Evolutionary conservation across 768 basidiomycete species (phyloP), one percentile per base, ranked within the genome.

Genomic region (Tephrocybe sp.): DNA sequence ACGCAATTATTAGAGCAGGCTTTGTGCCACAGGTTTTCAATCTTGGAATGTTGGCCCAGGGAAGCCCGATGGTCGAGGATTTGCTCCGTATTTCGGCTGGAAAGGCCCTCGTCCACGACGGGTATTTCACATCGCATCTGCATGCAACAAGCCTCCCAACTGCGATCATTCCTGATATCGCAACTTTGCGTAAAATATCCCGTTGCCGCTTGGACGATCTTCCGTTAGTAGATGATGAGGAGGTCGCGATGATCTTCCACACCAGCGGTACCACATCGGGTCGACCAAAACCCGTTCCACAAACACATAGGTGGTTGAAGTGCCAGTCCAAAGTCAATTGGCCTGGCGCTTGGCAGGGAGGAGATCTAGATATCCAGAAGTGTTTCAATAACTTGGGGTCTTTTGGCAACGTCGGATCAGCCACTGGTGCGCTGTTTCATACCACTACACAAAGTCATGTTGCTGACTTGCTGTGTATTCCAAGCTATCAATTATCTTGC

Each of bases 341-440:
- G 45, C 45, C 45, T 3, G 33, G 45, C 15, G 45, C 45, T 17
- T 46, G 45, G 45, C 45, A 46, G 21, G 45, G 20, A 23, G 33
- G 20, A 4, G 45, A 30, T 30, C 28, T 28, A 9, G 26, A 17
- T 11, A 33, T 20, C 1, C 45, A 46, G 20, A 46, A 46, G n/a
- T 36, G 45, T 23, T 46, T 46, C 32, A 46, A 46, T 46, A 46
- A 46, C 15, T 6, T 46, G n/a, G 45, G 45, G 3, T 46, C 45
- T 20, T 46, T 46, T 20, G 45, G 32, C 17, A 33, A 23, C 33
- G 32, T 46, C 24, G 45, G 18, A 12, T 34, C 45, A 12, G 45
- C 32, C 3, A 46, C 45, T 10, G 45, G 45, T 46, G 17, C 10
- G 45, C 24, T 5, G 28, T 30, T 30, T 30, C 28, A n/a, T 30